Base-by-base conservation (phyloP, 2,329 filamentous ascomycete genomes). In the Neocucurbitaria cava region DNA sequence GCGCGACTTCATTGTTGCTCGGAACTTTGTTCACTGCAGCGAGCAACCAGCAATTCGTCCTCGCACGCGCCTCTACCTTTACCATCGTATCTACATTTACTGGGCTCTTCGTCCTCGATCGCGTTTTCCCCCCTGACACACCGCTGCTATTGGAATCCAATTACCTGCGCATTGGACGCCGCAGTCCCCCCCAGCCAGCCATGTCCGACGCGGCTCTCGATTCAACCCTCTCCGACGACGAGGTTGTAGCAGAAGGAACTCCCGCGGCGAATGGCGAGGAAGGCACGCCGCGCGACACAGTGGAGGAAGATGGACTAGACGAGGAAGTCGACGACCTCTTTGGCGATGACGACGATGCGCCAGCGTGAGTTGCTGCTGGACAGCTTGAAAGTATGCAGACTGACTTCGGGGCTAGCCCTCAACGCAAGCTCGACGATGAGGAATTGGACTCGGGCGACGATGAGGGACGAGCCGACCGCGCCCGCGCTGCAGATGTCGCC, bases 401-500 rank as follows among this genome's bases (percentile, higher is more conserved):
- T 70, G 51, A 70, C 50, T 18, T 52, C 65, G 18, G 23, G 15
- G 38, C 18, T 57, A 76, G 76, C 65, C 67, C 60, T 39, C 68
- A 75, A 52, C 81, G 83, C 54, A 79, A 77, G 58, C 77, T 88
- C 11, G 84, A 87, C 53, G 85, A 89, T 62, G 84, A 86, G 54
- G 86, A 88, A 67, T 75, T 86, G 61, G 83, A 85, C 62, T 83
- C 87, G 46, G 83, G 87, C 54, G 82, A 87, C 69, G 87, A 87
- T 63, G 83, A 85, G 64, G 83, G 82, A 41, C 79, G 87, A 17
- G 83, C 84, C 66, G 89, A 92, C 66, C 84, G 87, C 59, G 63
- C 84, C 20, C 77, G 77, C 13, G 59, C 61, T 17, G 53, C 78
- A 10, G 77, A 79, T 26, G 78, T 81, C 33, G 75, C 77, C 49